Conservation (phyloP, 2,329 filamentous ascomycete species). For the Penicillium sp. region DNA sequence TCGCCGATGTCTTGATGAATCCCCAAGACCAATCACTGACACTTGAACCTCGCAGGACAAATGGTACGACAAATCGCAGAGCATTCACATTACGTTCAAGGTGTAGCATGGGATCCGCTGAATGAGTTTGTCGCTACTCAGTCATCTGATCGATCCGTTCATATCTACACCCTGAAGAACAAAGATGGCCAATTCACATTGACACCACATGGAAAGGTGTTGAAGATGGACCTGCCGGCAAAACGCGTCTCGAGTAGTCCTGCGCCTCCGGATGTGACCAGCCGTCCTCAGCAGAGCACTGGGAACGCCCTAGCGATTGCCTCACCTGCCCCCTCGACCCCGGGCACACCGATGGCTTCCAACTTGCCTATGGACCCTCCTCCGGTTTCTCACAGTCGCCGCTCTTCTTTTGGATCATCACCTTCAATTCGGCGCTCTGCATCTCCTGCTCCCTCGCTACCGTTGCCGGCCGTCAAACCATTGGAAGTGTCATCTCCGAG, state of each 20-base stretch:
- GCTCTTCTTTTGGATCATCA: constrained; percentile 86
- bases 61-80: constrained; percentile 92
- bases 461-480: constrained; percentile 91
- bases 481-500: constrained; percentile 83
- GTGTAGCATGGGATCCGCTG: constrained; percentile 95
- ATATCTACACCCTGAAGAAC: constrained; percentile 93
- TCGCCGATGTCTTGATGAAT: neutral
- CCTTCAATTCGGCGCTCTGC: constrained; percentile 80
- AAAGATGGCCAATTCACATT: constrained; percentile 95
- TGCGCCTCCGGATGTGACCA: constrained; percentile 74
- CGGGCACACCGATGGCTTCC: constrained; percentile 87
- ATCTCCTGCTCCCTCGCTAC: constrained; percentile 90
- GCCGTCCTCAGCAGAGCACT: constrained; percentile 33
- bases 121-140: constrained; percentile 99
- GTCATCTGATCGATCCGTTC: constrained; percentile 95
- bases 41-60: constrained; percentile 47
- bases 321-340: constrained; percentile 86
- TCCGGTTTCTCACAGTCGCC: constrained; percentile 83
- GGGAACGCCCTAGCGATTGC: constrained; percentile 58
- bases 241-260: constrained; percentile 89
- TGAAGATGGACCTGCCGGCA: constrained; percentile 90
- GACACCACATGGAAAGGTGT: constrained; percentile 74
- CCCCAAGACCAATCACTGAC: constrained; percentile 22
- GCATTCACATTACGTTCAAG: constrained; percentile 97
- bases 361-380: constrained; percentile 96